Base-by-base conservation (phyloP, 2,329 filamentous ascomycete genomes). In the Plenodomus tracheiphilus region DNA sequence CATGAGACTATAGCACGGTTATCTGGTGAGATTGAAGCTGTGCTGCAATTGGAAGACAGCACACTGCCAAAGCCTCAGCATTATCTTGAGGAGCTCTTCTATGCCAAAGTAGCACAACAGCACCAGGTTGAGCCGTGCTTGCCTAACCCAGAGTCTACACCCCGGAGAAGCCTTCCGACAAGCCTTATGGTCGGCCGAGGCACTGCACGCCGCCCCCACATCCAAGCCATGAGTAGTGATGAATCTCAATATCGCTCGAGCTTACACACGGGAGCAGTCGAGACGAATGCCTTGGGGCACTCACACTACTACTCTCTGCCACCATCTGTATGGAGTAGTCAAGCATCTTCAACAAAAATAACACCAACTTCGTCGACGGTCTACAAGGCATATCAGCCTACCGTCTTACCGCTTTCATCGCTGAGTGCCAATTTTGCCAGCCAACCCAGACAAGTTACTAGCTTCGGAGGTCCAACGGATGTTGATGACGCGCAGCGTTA, bases 371-470 rank as follows among this genome's bases (percentile, higher is more conserved):
- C 49, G 1, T 9, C 43, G 3, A 42, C 57, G 2, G 19, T 42
- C 6, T 65, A 65, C 43, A 61, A 60, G 43, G 64, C 64, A 9
- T 65, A 66, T 36, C 52, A 56, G 1, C 56, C 51, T 43, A 16
- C 28, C 15, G 6, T 15, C 15, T 32, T 32, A 11, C 13, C 4
- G 28, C 13, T 15, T 10, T 32, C 28, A 32, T 11, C 8, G 13
- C 28, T 11, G 11, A 15, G 6, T 32, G 4, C 46, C 47, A 9
- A 41, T 39, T 6, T 45, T 52, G 7, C 42, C 49, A 1, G 52
- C 47, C n/a, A 53, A 13, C 50, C 20, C 53, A 52, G 9, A n/a
- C 35, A 8, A 25, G 21, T 10, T 15, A 42, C 15, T 2, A 46
- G 20, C 3, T 32, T 35, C 18, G 17, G 7, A 8, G 17, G 18